Conservation (phyloP, 306 rosid genomes). For the Trifolium pratense region DNA sequence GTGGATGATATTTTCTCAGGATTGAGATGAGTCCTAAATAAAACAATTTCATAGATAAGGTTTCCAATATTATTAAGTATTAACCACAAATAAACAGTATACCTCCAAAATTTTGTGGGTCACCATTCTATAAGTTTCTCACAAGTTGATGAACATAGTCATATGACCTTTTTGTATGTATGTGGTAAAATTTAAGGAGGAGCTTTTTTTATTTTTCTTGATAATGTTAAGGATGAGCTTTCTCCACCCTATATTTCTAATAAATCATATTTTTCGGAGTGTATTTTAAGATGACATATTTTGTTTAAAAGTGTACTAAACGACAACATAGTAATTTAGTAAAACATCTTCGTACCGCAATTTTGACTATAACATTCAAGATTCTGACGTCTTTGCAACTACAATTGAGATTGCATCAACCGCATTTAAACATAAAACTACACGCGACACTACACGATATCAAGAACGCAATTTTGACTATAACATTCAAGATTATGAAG, state of each 20-base stretch:
- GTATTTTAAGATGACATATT: neutral
- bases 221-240: too few species aligned
- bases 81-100: slow-evolving; percentile 32
- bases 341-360: neutral
- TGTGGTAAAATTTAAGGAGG: neutral
- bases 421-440: neutral
- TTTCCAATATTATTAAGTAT: neutral
- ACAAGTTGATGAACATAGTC: neutral
- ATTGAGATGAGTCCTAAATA: neutral
- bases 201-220: too few species aligned
- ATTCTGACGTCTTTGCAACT: neutral
- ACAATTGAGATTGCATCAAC: neutral
- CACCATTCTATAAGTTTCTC: neutral
- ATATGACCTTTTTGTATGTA: neutral
- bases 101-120: neutral
- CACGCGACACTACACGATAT: neutral
- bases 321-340: too few species aligned
- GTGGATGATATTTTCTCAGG: slow-evolving; percentile 36
- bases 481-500: neutral
- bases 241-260: neutral
- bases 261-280: neutral
- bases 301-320: neutral
- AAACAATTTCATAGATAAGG: slow-evolving; percentile 43
- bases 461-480: neutral
- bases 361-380: neutral